Evolutionary conservation across 768 basidiomycete species (phyloP), one percentile per base, ranked within the genome.

Genomic region (Mycena belliarum): DNA sequence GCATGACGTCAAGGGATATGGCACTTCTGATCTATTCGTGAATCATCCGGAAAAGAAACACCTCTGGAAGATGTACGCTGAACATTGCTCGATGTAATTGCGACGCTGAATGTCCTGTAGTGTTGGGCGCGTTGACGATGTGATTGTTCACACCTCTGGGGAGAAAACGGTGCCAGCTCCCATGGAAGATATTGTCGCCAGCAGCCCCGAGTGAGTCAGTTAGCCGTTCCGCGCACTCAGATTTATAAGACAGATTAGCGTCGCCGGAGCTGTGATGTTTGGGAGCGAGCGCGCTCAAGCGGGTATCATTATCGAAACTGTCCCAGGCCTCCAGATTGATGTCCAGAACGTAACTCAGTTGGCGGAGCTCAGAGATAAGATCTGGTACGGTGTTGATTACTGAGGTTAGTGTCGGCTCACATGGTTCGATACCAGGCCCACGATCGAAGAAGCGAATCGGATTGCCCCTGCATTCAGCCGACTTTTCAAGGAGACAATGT

Each of bases 401-500:
- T 21, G 28, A 42, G 20, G 18, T 38, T n/a, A n/a, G 18, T n/a
- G 10, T n/a, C 18, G 40, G 23, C 1, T 41, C 2, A 41, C 12
- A 38, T 28, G 11, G 21, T 21, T 8, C 12, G 5, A 26, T 40
- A 4, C 4, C 49, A 79, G 75, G 74, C 69, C 66, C 2, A 59
- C 66, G 10, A 71, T 80, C 4, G 79, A 78, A 24, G 72, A 77
- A 37, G 79, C 78, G 6, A 81, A 81, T 60, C 65, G 59, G 26
- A 63, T 66, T 1, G 73, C 74, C 0, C 79, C 80, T 0, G 53
- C 70, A 0, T 79, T 74, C 44, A 78, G 76, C 54, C 69, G 75
- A 23, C 71, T 81, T 11, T 79, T 78, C 68, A 79, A 78, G 58
- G 78, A 84, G 63, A 79, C 82, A 78, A 78, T 84, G 32, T 38